A percentile compares a stretch with the other conserved stretches of the same genome.
phyloP scores from a whole-genome alignment of 2,329 filamentous ascomycete genomes.

The Trichophyton mentagrophytes region DNA sequence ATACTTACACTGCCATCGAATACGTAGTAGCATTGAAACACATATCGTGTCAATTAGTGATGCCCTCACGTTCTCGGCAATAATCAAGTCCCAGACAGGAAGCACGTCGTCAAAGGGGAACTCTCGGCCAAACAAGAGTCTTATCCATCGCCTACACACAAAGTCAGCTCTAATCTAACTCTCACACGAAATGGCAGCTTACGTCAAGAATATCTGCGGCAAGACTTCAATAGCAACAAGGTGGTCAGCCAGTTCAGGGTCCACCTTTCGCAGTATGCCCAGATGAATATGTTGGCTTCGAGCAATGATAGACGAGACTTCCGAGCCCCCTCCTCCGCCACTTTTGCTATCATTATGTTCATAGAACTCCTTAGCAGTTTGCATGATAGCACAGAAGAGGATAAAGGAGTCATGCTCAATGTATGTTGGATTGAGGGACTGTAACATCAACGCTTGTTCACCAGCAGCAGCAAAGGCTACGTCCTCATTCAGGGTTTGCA shows the following conservation, averaged over 20 bases:
- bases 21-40: constrained; percentile 80
- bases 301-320: constrained; percentile 61
- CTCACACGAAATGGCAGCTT: constrained; percentile 21
- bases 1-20: constrained; percentile 70
- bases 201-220: constrained; percentile 96
- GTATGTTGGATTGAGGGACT: constrained; percentile 57
- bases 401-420: constrained; percentile 86
- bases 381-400: constrained; percentile 78
- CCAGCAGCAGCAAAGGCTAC: constrained; percentile 18
- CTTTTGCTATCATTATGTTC: constrained; percentile 47
- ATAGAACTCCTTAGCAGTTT: constrained; percentile 74
- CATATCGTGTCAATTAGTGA: constrained; percentile 83
- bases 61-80: constrained; percentile 69
- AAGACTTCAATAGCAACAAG: constrained; percentile 73
- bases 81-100: constrained; percentile 78
- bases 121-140: constrained; percentile 82
- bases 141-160: constrained; percentile 65
- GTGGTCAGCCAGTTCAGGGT: constrained; percentile 72
- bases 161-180: not conserved
- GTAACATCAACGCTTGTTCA: constrained; percentile 44
- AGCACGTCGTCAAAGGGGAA: constrained; percentile 80
- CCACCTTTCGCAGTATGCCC: constrained; percentile 60
- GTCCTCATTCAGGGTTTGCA: constrained; percentile 21
- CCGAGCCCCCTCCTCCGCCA: constrained; percentile 25
- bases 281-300: constrained; percentile 82